Base-by-base conservation (phyloP, 352 stramenopile genomes). In the Phytophthora aleatoria region DNA sequence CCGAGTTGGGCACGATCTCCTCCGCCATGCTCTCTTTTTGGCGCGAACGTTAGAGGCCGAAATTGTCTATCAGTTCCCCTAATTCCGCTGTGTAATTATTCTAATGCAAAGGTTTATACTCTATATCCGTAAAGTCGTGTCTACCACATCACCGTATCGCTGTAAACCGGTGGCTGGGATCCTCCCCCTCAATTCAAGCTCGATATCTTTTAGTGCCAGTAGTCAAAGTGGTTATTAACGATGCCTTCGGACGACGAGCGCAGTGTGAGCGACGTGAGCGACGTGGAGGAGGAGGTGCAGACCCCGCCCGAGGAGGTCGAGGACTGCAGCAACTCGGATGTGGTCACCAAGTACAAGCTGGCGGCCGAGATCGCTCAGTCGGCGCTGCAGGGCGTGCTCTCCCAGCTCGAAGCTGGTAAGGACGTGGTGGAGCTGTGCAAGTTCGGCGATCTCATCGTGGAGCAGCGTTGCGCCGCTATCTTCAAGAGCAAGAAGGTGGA, bases 331-430 rank as follows among this genome's bases (percentile, higher is more conserved):
- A 94, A 90, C 82, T 93, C 88, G 74, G 85, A 99, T 66, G 94
- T 98, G 2, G 88, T 97, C 35, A 95, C 90, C 71, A 98, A 98
- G 87, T 99, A 99, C 85, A 94, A 98, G 63, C 87, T 99, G 59
- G 98, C 98, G 5, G 92, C 96, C 31, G 98, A 99, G 77, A 99
- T 99, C 83, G 95, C 96, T 41, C 98, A 99, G 73, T 92, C 98
- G 42, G 97, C 97, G 15, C 82, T 99, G 6, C 74, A 97, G 50
- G 97, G 96, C 60, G 86, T 99, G 41, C 78, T 99, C n/a, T 55
- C 74, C 27, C 94, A 99, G 86, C 92, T 97, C 44, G 69, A 89
- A 47, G 78, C 95, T 15, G 97, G 97, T 54, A 97, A 96, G 68
- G 97, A 95, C 56, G 81, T 99, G 28, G 79, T 99, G 16, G 97